A percentile compares a stretch with the other conserved stretches of the same genome.
Evolutionary conservation across 2,329 filamentous ascomycete genomes (phyloP).

Genomic region (Aspergillus neoniger): DNA sequence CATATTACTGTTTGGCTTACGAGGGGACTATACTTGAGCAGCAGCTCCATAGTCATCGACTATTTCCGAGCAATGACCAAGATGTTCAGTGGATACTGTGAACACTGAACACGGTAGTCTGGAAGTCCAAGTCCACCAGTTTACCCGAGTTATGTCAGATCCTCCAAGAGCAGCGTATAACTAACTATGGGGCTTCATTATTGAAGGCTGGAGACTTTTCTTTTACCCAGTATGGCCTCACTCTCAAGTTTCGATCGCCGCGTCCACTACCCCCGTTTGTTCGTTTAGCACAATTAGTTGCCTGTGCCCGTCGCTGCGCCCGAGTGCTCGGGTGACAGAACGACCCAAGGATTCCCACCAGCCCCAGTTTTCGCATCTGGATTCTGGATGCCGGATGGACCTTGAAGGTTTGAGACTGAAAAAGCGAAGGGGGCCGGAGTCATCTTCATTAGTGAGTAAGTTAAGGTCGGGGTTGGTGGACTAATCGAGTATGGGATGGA

Average conservation of each 20-base stretch:
- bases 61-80: not conserved
- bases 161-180: not conserved
- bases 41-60: not conserved
- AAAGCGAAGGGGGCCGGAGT: not conserved
- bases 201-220: not conserved
- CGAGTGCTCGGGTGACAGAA: constrained; percentile 16
- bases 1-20: not conserved
- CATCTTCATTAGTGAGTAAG: not conserved
- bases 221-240: not conserved
- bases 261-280: constrained; percentile 12
- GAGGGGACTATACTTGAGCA: not conserved
- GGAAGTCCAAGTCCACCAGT: not conserved
- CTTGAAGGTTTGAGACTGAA: constrained; percentile 7
- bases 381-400: not conserved
- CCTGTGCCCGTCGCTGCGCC: constrained; percentile 13
- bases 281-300: constrained; percentile 9
- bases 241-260: constrained; percentile 9
- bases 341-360: constrained; percentile 17
- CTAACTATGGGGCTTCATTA: not conserved
- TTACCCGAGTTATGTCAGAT: not conserved
- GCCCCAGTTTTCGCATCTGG: constrained; percentile 11
- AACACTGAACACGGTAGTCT: too few species aligned
- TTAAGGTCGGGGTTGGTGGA: not conserved
- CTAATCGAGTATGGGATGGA: not conserved
- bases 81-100: not conserved